Evolutionary conservation across 108 stramenopile species (phyloP), one percentile per base, ranked within the genome.

Genomic region (Pseudonitzschia multiseries): DNA sequence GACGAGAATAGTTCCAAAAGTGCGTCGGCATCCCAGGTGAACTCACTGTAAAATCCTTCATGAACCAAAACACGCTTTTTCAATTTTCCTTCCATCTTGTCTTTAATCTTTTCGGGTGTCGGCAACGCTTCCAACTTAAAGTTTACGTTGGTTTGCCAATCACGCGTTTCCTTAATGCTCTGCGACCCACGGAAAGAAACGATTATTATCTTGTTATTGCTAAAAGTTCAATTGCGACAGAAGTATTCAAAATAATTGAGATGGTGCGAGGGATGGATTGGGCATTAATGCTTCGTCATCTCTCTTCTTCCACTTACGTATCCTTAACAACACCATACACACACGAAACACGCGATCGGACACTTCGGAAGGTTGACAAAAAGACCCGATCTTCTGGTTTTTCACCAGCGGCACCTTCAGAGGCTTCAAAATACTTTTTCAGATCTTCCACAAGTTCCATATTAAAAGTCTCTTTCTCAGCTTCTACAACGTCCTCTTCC

Each of bases 121-220:
- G 27, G 17, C 36, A 62, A 62, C 40, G 12, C 41, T 9, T 29
- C 61, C 20, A 62, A 10, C 20, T 17, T 31, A 18, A 28, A 24
- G 8, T 62, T 62, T 32, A 62, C 12, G 18, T 62, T 62, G 32
- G 33, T 62, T 62, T 40, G 15, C 61, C 61, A 62, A 62, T 62
- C 61, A 17, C 61, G 61, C 12, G 31, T 62, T 28, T 32, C 0
- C 33, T 17, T 0, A 62, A 33, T 21, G 4, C 0, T 0, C n/a
- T 62, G 31, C 18, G 61, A 62, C 0, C 61, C 61, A 17, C 61
- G 61, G 32, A 62, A 62, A 15, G 61, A 15, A 13, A 62, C 36
- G 20, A 62, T 62, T 24, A 62, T 62, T 62, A 32, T 9, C 29
- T 62, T 62, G 61, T 62, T 62, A 9, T 21, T 4, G 3, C 61